Percentiles rank a stretch among this genome's conserved stretches.
These are phyloP conservation scores for Rhizopus delemar DNA, from an alignment of 371 early-diverging fungal species.

Conservation along the genomic window DNA sequence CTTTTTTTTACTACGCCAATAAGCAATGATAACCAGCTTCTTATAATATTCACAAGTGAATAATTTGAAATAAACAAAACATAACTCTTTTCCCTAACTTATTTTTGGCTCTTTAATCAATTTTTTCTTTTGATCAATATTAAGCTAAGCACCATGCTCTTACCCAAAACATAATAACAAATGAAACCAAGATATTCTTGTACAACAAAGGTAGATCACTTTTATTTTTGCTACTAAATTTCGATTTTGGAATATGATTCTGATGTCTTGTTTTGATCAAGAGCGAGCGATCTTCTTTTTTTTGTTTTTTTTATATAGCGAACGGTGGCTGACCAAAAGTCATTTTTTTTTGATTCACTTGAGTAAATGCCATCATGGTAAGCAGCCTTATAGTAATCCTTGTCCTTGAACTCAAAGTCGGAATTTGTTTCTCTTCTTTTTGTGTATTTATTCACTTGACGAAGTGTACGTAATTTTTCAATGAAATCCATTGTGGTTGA, in stretches of 20 bases:
- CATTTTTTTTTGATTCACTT: neutral
- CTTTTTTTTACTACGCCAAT: too few relatives aligned
- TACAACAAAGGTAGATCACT: too few relatives aligned
- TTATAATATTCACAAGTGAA: too few relatives aligned
- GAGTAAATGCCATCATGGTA: slow-evolving; percentile 21
- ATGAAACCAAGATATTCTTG: too few relatives aligned
- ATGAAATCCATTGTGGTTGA: slow-evolving; percentile 19
- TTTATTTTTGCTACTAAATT: neutral
- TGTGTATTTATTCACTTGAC: slow-evolving; percentile 26
- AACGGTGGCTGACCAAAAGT: slow-evolving; percentile 6
- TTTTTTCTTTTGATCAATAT: neutral
- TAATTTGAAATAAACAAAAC: too few relatives aligned
- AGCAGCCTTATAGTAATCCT: slow-evolving; percentile 17
- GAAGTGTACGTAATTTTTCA: slow-evolving; percentile 25
- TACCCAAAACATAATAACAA: too few relatives aligned
- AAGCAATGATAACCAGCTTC: too few relatives aligned
- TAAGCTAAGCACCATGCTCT: too few relatives aligned
- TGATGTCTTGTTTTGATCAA: slow-evolving; percentile 21
- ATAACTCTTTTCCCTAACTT: neutral
- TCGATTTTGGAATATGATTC: slow-evolving; percentile 14
- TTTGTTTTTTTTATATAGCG: slow-evolving; percentile 2
- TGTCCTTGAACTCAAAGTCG: slow-evolving; percentile 22
- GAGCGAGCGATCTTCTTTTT: slow-evolving; percentile 19
- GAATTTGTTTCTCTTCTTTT: slow-evolving; percentile 24
- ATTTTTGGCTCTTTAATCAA: neutral